Percentiles rank a stretch among this genome's conserved stretches.
Conservation (phyloP, 352 stramenopile genomes). For the Pythium guiyangense region DNA sequence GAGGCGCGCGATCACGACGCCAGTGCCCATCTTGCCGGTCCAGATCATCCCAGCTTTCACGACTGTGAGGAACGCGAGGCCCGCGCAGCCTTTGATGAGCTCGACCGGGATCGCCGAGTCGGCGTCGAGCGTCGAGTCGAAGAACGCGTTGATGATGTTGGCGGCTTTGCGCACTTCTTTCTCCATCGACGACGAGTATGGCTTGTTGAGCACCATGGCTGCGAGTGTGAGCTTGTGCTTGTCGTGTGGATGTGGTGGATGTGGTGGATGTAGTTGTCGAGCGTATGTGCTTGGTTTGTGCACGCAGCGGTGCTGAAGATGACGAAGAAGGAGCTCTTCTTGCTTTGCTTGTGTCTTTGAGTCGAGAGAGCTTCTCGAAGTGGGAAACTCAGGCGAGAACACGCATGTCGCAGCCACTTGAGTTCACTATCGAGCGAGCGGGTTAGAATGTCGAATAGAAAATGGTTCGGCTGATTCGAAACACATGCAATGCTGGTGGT, state of each 20-base stretch:
- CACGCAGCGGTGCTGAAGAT: no score
- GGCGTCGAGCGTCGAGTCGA: slow-evolving; percentile 62
- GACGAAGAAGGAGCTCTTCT: no score
- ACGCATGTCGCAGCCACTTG: no score
- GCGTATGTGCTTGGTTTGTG: no score
- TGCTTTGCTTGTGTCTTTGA: no score
- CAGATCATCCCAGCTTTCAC: slow-evolving; percentile 83
- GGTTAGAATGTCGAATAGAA: no score
- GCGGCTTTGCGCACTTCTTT: slow-evolving; percentile 82
- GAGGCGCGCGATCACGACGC: slow-evolving; percentile 75
- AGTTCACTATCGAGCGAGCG: no score
- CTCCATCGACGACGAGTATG: slow-evolving; percentile 85
- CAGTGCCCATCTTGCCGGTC: slow-evolving; percentile 81
- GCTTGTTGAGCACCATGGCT: slow-evolving; percentile 79
- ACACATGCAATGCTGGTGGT: no score
- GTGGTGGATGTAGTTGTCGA: no score
- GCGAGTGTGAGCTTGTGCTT: background rate
- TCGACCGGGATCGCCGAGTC: slow-evolving; percentile 78
- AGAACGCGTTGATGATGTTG: slow-evolving; percentile 84
- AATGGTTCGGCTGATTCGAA: no score
- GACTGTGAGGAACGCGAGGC: slow-evolving; percentile 84
- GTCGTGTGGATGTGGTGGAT: background rate
- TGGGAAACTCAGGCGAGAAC: no score
- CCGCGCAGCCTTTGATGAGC: slow-evolving; percentile 69
- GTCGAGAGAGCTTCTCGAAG: no score